A percentile compares a stretch with the other conserved stretches of the same genome.
Conservation (phyloP, 164 flowering plant genomes). For the Macadamia tetraphylla region DNA sequence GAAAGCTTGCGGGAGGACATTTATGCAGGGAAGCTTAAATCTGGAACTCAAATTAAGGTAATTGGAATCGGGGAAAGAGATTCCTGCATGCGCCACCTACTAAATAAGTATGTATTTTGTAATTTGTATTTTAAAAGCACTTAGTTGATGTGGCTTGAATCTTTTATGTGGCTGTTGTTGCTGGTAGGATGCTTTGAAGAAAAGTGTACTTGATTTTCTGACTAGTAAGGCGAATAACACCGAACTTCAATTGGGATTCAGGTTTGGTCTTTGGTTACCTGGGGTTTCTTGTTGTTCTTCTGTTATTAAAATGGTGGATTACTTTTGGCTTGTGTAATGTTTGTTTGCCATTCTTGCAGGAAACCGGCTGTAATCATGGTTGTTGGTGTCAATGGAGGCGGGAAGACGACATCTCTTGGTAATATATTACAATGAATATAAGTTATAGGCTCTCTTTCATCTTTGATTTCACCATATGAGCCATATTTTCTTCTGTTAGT, state of each 20-base stretch:
- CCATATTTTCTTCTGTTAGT: not conserved
- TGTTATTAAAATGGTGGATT: not conserved
- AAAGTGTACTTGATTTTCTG: conserved; percentile 65
- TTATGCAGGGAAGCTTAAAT: conserved; percentile 81
- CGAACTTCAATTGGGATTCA: conserved; percentile 83
- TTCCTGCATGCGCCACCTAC: not conserved
- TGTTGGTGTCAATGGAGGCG: conserved; percentile 99
- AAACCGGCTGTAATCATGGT: conserved; percentile 91
- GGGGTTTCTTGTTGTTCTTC: not conserved
- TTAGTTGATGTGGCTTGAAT: not conserved
- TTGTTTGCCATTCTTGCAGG: conserved; percentile 27
- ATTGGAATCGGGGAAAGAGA: not conserved
- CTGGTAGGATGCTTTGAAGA: conserved; percentile 83
- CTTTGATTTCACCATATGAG: not conserved
- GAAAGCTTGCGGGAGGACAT: conserved; percentile 85
- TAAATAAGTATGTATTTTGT: not conserved
- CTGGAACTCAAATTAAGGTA: conserved; percentile 93
- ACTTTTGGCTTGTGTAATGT: not conserved
- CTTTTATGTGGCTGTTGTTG: conserved; percentile 7
- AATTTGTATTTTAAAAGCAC: not conserved
- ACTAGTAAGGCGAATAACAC: conserved; percentile 64
- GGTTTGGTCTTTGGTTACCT: conserved; percentile 31
- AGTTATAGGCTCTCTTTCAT: not conserved
- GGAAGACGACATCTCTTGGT: conserved; percentile 98
- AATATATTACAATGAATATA: conserved; percentile 10